Conservation (phyloP, 805 yeast species). For the Teunomyces barrocoloradensis region DNA sequence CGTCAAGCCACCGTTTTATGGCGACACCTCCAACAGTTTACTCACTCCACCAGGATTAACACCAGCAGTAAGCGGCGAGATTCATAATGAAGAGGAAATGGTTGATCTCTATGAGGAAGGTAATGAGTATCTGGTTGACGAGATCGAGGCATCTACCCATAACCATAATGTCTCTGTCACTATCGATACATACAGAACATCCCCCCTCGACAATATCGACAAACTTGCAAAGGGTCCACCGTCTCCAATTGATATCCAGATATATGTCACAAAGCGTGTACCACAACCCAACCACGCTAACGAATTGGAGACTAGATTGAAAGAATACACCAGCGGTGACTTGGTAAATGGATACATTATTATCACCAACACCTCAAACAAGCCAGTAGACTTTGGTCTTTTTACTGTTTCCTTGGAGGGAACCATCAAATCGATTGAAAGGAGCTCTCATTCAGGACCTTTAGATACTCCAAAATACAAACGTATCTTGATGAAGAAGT, state of each 20-base stretch:
- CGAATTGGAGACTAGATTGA: constrained; percentile 45
- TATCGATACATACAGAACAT: constrained; percentile 33
- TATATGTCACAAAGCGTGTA: constrained; percentile 52
- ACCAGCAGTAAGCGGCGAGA: constrained; percentile 8
- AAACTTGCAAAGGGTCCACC: constrained; percentile 39
- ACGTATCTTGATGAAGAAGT: constrained; percentile 44
- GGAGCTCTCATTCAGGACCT: constrained; percentile 12
- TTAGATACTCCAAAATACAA: constrained; percentile 18
- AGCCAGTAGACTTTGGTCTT: constrained; percentile 43
- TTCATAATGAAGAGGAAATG: not conserved
- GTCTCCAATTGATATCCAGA: constrained; percentile 48
- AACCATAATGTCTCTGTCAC: constrained; percentile 14
- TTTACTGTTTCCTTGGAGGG: constrained; percentile 34
- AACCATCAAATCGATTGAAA: constrained; percentile 35
- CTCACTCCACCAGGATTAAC: constrained; percentile 27
- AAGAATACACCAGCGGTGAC: constrained; percentile 43
- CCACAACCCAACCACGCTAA: constrained; percentile 42
- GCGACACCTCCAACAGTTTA: constrained; percentile 27
- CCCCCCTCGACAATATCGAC: constrained; percentile 52
- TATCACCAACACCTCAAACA: constrained; percentile 45
- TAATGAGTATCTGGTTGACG: constrained; percentile 7
- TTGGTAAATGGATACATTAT: constrained; percentile 44
- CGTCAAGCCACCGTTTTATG: constrained; percentile 37
- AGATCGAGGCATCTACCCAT: constrained; percentile 6
- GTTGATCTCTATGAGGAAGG: not conserved